Conservation (phyloP, 345 rosid species). For the Iberis pinnata region DNA sequence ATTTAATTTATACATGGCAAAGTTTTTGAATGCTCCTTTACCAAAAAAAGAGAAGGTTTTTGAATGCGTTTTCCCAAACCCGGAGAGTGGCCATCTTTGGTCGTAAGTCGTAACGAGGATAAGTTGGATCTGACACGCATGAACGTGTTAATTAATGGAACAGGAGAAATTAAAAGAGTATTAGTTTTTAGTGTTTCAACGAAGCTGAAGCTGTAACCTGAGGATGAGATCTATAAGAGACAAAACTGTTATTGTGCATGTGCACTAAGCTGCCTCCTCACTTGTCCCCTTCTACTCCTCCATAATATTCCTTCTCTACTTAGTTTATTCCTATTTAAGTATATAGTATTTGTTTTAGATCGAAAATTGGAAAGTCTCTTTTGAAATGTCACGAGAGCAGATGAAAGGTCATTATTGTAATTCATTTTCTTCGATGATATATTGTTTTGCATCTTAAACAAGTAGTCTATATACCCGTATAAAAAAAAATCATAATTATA, state of each 20-base stretch:
- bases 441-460: no score
- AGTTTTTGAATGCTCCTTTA: no score
- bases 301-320: slow-evolving; percentile 15
- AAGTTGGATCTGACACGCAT: slow-evolving; percentile 25
- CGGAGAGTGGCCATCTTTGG: slow-evolving; percentile 12
- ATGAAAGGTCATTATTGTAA: no score
- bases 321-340: slow-evolving; percentile 10
- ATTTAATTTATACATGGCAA: no score
- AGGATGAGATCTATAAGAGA: slow-evolving; percentile 28
- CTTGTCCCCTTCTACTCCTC: slow-evolving; percentile 21
- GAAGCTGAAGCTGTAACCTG: slow-evolving; percentile 19
- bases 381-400: no score
- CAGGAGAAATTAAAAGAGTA: slow-evolving; percentile 2
- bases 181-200: slow-evolving; percentile 24
- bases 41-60: no score
- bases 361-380: no score
- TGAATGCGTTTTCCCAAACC: no score
- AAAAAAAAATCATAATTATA: no score
- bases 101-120: slow-evolving; percentile 12
- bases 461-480: no score
- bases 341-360: no score
- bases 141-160: slow-evolving; percentile 22
- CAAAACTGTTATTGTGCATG: slow-evolving; percentile 46
- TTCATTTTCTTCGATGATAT: no score
- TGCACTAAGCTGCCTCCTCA: slow-evolving; percentile 32